Evolutionary conservation across 768 basidiomycete species (phyloP), one percentile per base, ranked within the genome.

Genomic region (Collybia nuda): DNA sequence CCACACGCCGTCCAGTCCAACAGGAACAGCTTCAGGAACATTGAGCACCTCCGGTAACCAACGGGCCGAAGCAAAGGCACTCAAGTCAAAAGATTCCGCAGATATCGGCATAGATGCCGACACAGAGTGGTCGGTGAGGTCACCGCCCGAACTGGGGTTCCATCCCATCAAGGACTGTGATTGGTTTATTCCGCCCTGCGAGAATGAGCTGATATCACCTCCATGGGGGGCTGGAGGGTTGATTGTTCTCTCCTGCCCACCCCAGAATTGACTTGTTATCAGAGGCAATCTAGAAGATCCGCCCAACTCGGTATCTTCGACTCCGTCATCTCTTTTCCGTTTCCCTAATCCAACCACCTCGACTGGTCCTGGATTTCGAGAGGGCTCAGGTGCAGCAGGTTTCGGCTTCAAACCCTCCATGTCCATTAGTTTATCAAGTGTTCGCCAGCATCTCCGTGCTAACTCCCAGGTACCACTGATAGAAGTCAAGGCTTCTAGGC

Each of bases 401-500:
- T 41, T 41, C 15, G 51, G 54, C 42, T 58, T 60, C 37, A 57
- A 44, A 18, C 50, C 54, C 39, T 62, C 64, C 5, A 51, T 56
- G 32, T 62, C 61, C 61, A 64, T 64, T 17, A 64, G 50, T 44
- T 44, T 57, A 52, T 67, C 60, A 12, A 67, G 53, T 18, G 59
- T 59, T 32, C 50, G 55, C 54, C 60, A 62, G 47, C 60, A 65
- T 28, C 62, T 51, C 37, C 55, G 51, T 29, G 64, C 66, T 18
- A 67, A 51, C 50, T 61, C 57, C 66, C 66, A 67, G 15, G 62
- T 63, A 1, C 40, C 55, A 8, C 65, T 62, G 42, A 65, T 60
- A 2, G 58, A 54, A 28, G 57, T 53, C 19, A 67, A 56, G n/a
- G 65, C 65, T 26, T 67, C 65, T 22, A 63, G 50, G 48, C 63